Evolutionary conservation across 306 rosid genomes (phyloP), one percentile per base, ranked within the genome.

Genomic region (Trichosanthes cucumerina): DNA sequence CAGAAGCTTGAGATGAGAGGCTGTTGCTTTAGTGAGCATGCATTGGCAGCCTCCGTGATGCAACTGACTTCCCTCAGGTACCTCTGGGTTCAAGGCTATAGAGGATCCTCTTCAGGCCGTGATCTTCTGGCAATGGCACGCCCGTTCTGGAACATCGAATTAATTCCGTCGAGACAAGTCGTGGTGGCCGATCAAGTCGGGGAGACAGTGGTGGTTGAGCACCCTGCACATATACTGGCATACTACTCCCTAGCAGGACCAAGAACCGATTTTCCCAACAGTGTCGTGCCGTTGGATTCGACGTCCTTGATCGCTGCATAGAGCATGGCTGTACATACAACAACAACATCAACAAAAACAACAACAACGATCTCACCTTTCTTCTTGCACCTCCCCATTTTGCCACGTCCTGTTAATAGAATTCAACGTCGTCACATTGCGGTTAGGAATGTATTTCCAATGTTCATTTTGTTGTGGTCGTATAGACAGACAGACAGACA

Each of bases 181-280:
- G 23, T 6, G 9, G 83, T 76, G 23, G 0, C 2, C 16, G 59
- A 85, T 80, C 82, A 14, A 12, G 50, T 11, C 0, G 90, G 66
- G 57, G 89, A 81, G 70, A 24, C 18, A 12, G 38, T 62, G 16
- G 7, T 41, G 41, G 82, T 64, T 12, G 97, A 90, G 44, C 94
- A 91, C 77, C 96, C 97, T 1, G 97, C 98, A 41, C 99, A 95
- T 36, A 88, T 95, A 76, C 98, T 95, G 75, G 99, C 97, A 7
- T 95, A 92, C 80, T 95, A 95, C 93, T 95, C 99, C 50, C 97
- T 95, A 71, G 99, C 97, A 46, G 99, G 99, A 71, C 99, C 63
- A 36, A 89, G 99, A 87, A 81, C 86, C 69, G 99, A 95, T 86
- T 92, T 81, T 84, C 97, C 99, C 11, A 82, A 83, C 36, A 85